Base-by-base conservation (phyloP, 495 filamentous ascomycete species). In the Chaetomium tenue region DNA sequence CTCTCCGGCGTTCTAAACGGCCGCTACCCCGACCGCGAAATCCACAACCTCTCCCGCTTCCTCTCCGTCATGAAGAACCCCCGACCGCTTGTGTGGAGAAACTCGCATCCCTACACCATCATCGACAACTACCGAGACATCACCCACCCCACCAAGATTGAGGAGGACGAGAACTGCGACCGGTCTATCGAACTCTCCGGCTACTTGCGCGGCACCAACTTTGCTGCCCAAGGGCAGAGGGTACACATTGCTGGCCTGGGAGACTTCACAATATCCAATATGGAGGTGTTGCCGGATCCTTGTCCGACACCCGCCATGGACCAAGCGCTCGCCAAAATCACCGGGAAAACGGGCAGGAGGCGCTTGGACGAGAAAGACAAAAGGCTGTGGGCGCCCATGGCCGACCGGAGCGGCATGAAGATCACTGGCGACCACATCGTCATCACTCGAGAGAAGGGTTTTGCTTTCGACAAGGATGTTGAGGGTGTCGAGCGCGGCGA, bases 31-130 rank as follows among this genome's bases (percentile, higher is more conserved):
- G 94, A 98, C 72, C 87, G 94, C 57, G 95, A 98, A 77, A 87
- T 98, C 23, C 91, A 97, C 78, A 98, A 98, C 66, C 77, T 98
- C 5, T 93, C 90, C 16, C 84, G 95, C 52, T 98, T 98, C 75
- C 82, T 98, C 68, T 93, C 89, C 4, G 91, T 98, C 68, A 98
- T 98, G 95, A 98, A 98, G 81, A 97, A 96, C 75, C 95, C 94
- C 33, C 86, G 94, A 53, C 94, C 94, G 6, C 78, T 98, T 7
- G 81, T 97, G n/a, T 98, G 94, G 94, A 86, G 95, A 57, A 97
- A 98, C 70, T 88, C 90, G 2, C 94, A 98, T 78, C 92, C 92
- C 25, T 98, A 98, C 74, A 86, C 90, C 58, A 77, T 98, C 54
- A 91, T 92, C 50, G 94, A 98, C 78, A 90, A 93, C 63, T 93